Conservation (phyloP, 2,329 filamentous ascomycete species). For the Meredithiella fracta region DNA sequence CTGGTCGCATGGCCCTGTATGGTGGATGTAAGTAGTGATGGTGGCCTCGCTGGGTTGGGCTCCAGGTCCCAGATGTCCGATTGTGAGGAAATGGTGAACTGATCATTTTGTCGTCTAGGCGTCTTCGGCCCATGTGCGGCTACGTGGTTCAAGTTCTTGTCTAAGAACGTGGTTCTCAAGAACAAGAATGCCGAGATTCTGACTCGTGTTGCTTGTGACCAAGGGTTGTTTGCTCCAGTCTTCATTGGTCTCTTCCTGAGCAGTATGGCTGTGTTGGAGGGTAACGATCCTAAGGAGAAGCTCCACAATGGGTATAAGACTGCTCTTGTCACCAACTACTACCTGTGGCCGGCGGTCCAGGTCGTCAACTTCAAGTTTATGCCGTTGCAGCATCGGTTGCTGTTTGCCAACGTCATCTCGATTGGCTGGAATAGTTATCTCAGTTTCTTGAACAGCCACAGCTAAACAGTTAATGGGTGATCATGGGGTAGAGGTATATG, state of each 20-base stretch:
- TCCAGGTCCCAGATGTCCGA: background rate
- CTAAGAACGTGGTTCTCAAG: constrained; percentile 47
- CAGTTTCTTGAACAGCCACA: constrained; percentile 41
- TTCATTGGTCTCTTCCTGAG: constrained; percentile 70
- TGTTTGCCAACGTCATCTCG: constrained; percentile 72
- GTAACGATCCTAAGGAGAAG: constrained; percentile 44
- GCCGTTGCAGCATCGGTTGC: constrained; percentile 64
- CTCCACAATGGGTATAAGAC: constrained; percentile 52
- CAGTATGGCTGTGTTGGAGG: constrained; percentile 73
- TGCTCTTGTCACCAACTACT: constrained; percentile 68
- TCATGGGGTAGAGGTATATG: background rate
- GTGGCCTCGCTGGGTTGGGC: background rate
- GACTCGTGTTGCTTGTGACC: constrained; percentile 66
- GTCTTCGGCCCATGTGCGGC: constrained; percentile 81
- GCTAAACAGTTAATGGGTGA: constrained; percentile 14
- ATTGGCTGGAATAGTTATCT: constrained; percentile 51
- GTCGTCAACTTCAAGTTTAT: constrained; percentile 75
- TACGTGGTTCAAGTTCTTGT: constrained; percentile 71
- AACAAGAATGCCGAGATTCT: constrained; percentile 53
- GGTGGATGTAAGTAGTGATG: constrained; percentile 45
- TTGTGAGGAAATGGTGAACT: background rate
- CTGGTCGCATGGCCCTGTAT: constrained; percentile 64
- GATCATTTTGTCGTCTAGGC: constrained; percentile 26
- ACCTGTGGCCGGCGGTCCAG: constrained; percentile 78
- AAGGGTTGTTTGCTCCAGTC: constrained; percentile 66